These are phyloP conservation scores for Rhizopogon rudus DNA, from an alignment of 768 basidiomycete species.

Conservation along the genomic window DNA sequence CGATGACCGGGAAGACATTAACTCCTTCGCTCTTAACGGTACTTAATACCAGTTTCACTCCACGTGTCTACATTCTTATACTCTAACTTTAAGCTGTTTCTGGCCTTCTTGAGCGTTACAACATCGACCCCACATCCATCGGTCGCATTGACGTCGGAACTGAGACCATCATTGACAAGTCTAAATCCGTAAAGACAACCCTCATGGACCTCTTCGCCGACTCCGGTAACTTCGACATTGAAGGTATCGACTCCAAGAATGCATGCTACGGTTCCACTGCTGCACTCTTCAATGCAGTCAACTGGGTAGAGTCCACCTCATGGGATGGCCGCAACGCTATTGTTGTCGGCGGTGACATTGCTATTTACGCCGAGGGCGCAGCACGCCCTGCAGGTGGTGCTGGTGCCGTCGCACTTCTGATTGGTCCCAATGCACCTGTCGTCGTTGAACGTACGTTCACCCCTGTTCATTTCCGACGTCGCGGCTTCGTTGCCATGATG, in stretches of 20 bases:
- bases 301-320: conserved; percentile 94
- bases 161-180: conserved; percentile 99
- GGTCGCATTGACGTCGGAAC: conserved; percentile 98
- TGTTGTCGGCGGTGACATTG: conserved; percentile 95
- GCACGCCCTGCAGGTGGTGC: conserved; percentile 97
- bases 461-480: conserved; percentile 38
- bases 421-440: conserved; percentile 94
- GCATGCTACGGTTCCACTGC: conserved; percentile 99
- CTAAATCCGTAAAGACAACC: conserved; percentile 96
- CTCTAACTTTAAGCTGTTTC: conserved; percentile 61
- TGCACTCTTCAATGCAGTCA: conserved; percentile 96
- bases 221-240: conserved; percentile 93
- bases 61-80: neutral
- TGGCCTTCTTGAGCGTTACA: conserved; percentile 88
- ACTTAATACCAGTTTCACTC: conserved; percentile 17
- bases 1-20: conserved; percentile 98
- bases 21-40: conserved; percentile 96
- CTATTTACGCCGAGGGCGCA: conserved; percentile 93
- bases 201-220: conserved; percentile 97
- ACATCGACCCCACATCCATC: conserved; percentile 93
- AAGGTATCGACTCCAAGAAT: conserved; percentile 99
- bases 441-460: conserved; percentile 84
- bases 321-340: conserved; percentile 99
- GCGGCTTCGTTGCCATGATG: conserved; percentile 12
- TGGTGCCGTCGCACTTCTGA: conserved; percentile 90